Base-by-base conservation (phyloP, 2,329 filamentous ascomycete species). In the Westerdykella aurantiaca region DNA sequence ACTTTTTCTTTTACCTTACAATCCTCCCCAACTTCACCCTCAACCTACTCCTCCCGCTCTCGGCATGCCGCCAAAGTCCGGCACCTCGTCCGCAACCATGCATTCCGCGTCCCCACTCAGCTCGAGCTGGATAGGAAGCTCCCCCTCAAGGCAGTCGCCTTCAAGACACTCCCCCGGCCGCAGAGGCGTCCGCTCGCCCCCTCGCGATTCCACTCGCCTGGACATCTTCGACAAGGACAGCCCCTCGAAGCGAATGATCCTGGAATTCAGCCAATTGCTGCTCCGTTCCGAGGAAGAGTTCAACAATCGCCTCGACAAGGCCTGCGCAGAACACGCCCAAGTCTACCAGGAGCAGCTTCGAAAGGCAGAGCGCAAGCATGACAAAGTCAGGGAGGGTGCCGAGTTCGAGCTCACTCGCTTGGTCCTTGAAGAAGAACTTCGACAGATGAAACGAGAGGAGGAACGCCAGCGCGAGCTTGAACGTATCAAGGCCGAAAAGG, bases 311-410 rank as follows among this genome's bases (percentile, higher is more conserved):
- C 76, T 87, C 22, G 82, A 88, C 46, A 72, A 72, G 34, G 77
- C 81, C 41, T 74, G 79, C 25, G 75, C 78, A 31, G 81, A 86
- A 50, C 78, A 77, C 29, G 81, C 83, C 58, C 71, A 77, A 39
- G 74, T 72, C 43, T 83, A 88, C 59, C 75, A 77, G 45, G 77
- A 81, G 53, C 83, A 84, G 12, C 75, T 91, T 13, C 78, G 78
- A 37, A 77, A 78, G 38, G 83, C 83, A 4, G 79, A 80, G 39
- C 73, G 74, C 12, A 78, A 84, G 57, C 86, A 89, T 61, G 78
- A 85, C 31, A 75, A 78, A 22, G 77, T 91, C 10, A 75, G 74
- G 37, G 67, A 72, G 41, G 72, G 74, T 39, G 79, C 79, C 3
- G 73, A 79, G 55, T 69, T 73, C 16, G 75, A 73, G 14, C 55